phyloP scores from a whole-genome alignment of 2,329 filamentous ascomycete species.

The Penicillium sp. region DNA sequence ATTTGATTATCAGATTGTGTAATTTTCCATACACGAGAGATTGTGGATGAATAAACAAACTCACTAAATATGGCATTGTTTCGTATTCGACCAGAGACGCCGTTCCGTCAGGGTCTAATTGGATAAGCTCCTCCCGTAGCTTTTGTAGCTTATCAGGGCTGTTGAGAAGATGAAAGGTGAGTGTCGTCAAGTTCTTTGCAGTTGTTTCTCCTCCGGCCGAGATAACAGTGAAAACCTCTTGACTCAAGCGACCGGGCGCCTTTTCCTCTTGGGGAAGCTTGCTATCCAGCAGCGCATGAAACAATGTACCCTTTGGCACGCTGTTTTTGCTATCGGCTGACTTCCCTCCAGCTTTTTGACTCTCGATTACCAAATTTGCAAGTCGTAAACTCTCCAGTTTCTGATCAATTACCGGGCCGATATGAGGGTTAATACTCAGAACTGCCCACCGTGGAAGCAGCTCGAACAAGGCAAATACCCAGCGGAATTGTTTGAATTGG shows the following conservation, averaged over 20 bases:
- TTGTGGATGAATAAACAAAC: not conserved
- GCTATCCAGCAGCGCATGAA: constrained; percentile 35
- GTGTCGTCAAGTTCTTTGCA: constrained; percentile 25
- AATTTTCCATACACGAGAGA: too few species aligned
- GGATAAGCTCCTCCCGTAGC: constrained; percentile 30
- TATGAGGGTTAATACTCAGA: constrained; percentile 22
- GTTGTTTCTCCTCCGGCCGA: constrained; percentile 34
- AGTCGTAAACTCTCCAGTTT: constrained; percentile 12
- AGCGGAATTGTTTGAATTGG: constrained; percentile 25
- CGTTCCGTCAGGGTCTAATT: constrained; percentile 24
- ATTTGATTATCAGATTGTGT: not conserved
- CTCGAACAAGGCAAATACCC: constrained; percentile 22
- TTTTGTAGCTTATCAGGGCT: constrained; percentile 25
- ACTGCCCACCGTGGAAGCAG: constrained; percentile 20
- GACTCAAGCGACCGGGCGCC: constrained; percentile 21
- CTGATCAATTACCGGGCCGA: constrained; percentile 14
- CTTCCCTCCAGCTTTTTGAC: not conserved
- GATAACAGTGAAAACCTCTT: constrained; percentile 30
- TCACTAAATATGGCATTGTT: constrained; percentile 30
- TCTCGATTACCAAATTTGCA: constrained; percentile 13
- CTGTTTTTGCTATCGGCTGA: not conserved
- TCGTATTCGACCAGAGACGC: constrained; percentile 28
- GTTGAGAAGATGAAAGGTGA: constrained; percentile 33
- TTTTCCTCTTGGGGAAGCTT: constrained; percentile 39
- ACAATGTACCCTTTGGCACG: constrained; percentile 9